Evolutionary conservation across 1,284 basidiomycete species (phyloP).

Genomic region (Moesziomyces antarcticus): DNA sequence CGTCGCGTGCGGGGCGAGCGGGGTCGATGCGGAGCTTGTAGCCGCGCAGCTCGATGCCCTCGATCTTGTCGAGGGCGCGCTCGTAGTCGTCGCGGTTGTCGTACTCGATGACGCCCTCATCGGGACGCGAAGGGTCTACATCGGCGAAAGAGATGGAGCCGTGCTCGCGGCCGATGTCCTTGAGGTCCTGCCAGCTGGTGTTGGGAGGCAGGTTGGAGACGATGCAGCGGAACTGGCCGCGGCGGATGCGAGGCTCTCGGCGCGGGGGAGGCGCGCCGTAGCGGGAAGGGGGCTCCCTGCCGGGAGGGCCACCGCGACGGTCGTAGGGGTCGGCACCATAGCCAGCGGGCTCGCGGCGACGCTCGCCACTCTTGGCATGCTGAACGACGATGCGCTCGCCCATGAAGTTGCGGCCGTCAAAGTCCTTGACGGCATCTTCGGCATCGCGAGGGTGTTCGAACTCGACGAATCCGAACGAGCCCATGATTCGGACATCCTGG

Average conservation of each 20-base stretch:
- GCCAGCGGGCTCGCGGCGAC: slow-evolving; percentile 47
- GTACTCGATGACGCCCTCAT: slow-evolving; percentile 66
- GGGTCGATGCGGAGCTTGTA: slow-evolving; percentile 65
- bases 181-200: slow-evolving; percentile 96
- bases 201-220: slow-evolving; percentile 81
- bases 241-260: slow-evolving; percentile 48
- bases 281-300: slow-evolving; percentile 33
- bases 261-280: slow-evolving; percentile 49
- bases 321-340: slow-evolving; percentile 45
- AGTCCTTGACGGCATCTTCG: slow-evolving; percentile 65
- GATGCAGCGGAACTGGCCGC: slow-evolving; percentile 62
- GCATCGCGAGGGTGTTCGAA: slow-evolving; percentile 66
- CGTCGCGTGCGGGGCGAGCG: slow-evolving; percentile 43
- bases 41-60: slow-evolving; percentile 65
- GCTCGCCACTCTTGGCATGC: slow-evolving; percentile 59
- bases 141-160: slow-evolving; percentile 71
- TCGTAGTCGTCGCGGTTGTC: slow-evolving; percentile 66
- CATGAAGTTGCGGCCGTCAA: slow-evolving; percentile 64
- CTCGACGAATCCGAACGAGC: slow-evolving; percentile 65
- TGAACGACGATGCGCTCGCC: slow-evolving; percentile 66
- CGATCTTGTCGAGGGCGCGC: slow-evolving; percentile 63
- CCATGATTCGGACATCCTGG: slow-evolving; percentile 64
- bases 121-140: slow-evolving; percentile 61
- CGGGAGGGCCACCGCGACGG: slow-evolving; percentile 37
- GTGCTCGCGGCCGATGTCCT: slow-evolving; percentile 93